Conservation (phyloP, 306 rosid genomes). For the Alnus glutinosa region DNA sequence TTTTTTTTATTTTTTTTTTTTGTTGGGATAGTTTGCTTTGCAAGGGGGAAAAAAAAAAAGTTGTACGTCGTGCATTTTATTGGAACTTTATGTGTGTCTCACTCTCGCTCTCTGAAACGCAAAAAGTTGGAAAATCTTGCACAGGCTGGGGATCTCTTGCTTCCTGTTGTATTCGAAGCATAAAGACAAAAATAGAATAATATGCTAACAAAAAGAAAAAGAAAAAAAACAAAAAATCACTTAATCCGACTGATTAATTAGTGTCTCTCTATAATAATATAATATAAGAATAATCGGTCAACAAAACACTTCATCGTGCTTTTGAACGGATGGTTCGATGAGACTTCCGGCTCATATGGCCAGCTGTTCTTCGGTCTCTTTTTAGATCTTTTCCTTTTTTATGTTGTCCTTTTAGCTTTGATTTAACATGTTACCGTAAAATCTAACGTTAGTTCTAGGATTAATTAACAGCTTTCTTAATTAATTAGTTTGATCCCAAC, state of each 20-base stretch:
- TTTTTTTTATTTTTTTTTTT: no score
- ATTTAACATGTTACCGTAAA: not conserved
- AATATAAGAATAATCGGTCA: not conserved
- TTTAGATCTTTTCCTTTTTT: not conserved
- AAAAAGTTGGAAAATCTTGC: constrained; percentile 4
- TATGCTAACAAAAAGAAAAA: not conserved
- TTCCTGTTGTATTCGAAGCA: not conserved
- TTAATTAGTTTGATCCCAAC: not conserved
- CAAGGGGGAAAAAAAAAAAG: no score
- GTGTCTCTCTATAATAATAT: no score
- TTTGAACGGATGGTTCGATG: not conserved
- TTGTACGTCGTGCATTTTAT: not conserved
- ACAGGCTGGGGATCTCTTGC: not conserved
- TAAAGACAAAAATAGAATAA: constrained; percentile 18
- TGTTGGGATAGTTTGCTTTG: no score
- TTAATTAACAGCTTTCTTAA: not conserved
- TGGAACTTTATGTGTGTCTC: not conserved
- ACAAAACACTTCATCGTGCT: not conserved
- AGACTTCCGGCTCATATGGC: not conserved
- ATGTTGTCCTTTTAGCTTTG: not conserved
- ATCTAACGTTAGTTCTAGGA: not conserved
- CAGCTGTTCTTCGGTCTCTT: not conserved
- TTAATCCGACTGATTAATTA: not conserved
- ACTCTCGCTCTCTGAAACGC: not conserved
- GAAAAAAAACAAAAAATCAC: no score